Conservation (phyloP, 176 grass and related monocot genomes). For the Lolium multiflorum region DNA sequence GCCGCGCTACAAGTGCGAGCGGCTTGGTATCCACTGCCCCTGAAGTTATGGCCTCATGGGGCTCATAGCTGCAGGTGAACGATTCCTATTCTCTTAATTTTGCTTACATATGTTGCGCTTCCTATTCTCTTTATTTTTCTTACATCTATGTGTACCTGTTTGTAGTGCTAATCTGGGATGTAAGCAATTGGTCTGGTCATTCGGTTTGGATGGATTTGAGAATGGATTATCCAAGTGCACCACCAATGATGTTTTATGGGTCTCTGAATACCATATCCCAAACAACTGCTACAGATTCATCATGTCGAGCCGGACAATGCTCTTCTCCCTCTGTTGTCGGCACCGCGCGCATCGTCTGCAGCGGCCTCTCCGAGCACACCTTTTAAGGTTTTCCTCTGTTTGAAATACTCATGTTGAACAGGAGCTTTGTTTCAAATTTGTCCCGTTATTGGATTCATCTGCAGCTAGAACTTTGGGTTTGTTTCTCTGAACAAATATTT, state of each 20-base stretch:
- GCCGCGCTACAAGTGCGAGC: too few relatives aligned
- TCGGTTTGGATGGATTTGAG: not conserved
- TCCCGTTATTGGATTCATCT: not conserved
- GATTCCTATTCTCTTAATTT: too few relatives aligned
- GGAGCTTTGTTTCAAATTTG: not conserved
- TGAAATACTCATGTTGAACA: not conserved
- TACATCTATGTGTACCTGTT: not conserved
- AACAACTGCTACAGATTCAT: not conserved
- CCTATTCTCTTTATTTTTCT: not conserved
- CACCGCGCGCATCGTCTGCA: not conserved
- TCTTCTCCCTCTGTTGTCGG: not conserved
- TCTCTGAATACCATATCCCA: not conserved
- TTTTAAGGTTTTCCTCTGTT: not conserved
- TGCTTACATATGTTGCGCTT: too few relatives aligned
- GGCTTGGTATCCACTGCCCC: too few relatives aligned
- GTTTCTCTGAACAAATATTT: not conserved
- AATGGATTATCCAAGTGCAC: too few relatives aligned
- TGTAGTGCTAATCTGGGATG: not conserved
- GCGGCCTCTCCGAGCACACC: not conserved
- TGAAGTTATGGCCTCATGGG: too few relatives aligned
- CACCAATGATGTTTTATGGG: not conserved
- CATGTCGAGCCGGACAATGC: not conserved
- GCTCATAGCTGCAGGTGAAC: too few relatives aligned
- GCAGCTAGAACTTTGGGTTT: not conserved
- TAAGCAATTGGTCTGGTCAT: not conserved